Base-by-base conservation (phyloP, 345 rosid species). In the Gossypium arboreum region DNA sequence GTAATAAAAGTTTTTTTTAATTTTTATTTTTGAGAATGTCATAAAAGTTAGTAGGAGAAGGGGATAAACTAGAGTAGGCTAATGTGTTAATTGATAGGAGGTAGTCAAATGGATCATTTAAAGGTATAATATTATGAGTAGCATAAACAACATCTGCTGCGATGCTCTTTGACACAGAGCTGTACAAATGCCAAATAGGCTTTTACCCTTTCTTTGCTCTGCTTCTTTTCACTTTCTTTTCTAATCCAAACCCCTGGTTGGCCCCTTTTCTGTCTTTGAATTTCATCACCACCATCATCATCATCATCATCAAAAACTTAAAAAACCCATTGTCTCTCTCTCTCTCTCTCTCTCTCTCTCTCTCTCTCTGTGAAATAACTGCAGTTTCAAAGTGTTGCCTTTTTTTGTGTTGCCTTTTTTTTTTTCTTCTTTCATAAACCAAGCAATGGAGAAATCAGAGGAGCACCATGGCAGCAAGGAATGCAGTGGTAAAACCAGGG, bases 371-470 rank as follows among this genome's bases (percentile, higher is more conserved):
- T 73, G 75, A 77, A 78, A 64, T 76, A 78, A 81, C 86, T 83
- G 63, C 75, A 72, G 78, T 75, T 78, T 50, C 78, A 20, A 54
- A 29, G 52, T 58, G 65, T 54, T 41, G 27, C 68, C 71, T 41
- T 74, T 27, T 45, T 70, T 73, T 41, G 52, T 58, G 65, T 54
- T 41, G 27, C 68, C 71, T 41, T 74, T 29, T 45, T 70, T 70
- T 73, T 41, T 71, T 61, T 34, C 39, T 34, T 34, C 39, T 34
- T 27, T 66, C 75, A 74, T 77, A 16, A 69, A 50, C 12, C 67
- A 62, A 58, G 73, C 17, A 51, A 92, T 92, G 97, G 98, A 94
- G 80, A 91, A 88, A 55, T 81, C 91, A 15, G 81, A 84, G 64
- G 81, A 85, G 72, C 68, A 85, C 69, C 80, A 80, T 83, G 84